phyloP scores from a whole-genome alignment of 2,329 filamentous ascomycete species.

The Colletotrichum sidae region DNA sequence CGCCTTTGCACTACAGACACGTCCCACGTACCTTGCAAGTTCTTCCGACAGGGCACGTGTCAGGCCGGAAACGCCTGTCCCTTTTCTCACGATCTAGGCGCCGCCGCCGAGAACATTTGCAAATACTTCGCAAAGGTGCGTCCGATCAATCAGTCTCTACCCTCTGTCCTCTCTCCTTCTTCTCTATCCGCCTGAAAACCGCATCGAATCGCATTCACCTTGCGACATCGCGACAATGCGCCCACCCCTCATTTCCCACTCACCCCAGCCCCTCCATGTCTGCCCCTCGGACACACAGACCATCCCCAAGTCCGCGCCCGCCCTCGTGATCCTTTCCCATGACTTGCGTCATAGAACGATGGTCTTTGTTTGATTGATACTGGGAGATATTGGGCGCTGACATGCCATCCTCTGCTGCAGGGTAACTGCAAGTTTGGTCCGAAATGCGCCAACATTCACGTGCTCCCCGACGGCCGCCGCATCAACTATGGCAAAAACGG shows the following conservation, averaged over 20 bases:
- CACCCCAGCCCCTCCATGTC: conserved; percentile 36
- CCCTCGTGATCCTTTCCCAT: conserved; percentile 13
- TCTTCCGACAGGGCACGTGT: conserved; percentile 96
- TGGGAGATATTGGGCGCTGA: conserved; percentile 10
- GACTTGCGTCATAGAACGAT: background rate
- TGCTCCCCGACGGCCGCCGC: conserved; percentile 91
- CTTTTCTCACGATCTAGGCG: conserved; percentile 92
- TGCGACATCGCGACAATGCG: background rate
- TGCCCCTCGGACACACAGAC: conserved; percentile 30
- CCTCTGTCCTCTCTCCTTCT: background rate
- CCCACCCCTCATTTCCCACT: conserved; percentile 6
- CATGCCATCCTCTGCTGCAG: conserved; percentile 56
- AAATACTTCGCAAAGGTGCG: conserved; percentile 98
- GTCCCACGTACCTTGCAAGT: conserved; percentile 98
- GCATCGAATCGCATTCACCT: background rate
- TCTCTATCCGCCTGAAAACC: background rate
- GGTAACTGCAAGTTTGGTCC: conserved; percentile 99
- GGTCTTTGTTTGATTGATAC: background rate
- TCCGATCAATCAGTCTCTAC: conserved; percentile 26
- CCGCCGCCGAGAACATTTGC: conserved; percentile 88
- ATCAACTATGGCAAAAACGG: conserved; percentile 83
- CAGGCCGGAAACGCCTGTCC: conserved; percentile 96
- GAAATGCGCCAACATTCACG: conserved; percentile 96
- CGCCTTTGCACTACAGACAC: conserved; percentile 72
- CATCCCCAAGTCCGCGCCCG: conserved; percentile 8